Conservation (phyloP, 805 yeast species). For the Debaryomyces maramus region DNA sequence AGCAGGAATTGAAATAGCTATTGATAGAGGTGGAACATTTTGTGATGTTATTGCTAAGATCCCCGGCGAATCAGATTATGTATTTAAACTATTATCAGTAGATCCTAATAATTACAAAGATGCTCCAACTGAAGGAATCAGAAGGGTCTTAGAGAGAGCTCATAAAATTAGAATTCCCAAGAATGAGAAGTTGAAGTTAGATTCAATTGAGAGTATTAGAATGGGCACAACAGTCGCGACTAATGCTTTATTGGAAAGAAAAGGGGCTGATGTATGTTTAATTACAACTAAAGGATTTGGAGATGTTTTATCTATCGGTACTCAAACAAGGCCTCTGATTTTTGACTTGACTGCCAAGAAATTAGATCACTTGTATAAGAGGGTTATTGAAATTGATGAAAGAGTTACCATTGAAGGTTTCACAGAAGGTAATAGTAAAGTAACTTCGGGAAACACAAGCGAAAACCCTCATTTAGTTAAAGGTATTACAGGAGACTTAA, state of each 20-base stretch:
- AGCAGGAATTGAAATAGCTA: constrained; percentile 4
- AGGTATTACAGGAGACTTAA: constrained; percentile 34
- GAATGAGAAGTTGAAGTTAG: constrained; percentile 49
- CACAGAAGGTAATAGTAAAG: constrained; percentile 55
- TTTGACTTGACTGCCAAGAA: constrained; percentile 78
- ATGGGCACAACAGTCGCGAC: constrained; percentile 98
- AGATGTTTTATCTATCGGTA: constrained; percentile 82
- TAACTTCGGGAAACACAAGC: constrained; percentile 5
- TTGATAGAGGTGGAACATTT: constrained; percentile 75
- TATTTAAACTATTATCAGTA: constrained; percentile 75
- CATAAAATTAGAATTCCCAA: constrained; percentile 51
- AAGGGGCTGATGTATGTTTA: constrained; percentile 86
- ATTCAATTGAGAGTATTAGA: constrained; percentile 64
- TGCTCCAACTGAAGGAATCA: constrained; percentile 87
- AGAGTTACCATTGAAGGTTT: constrained; percentile 77
- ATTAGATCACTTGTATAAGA: constrained; percentile 68
- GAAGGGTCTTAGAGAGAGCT: constrained; percentile 65
- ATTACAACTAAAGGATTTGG: constrained; percentile 86
- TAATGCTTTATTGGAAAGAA: constrained; percentile 87
- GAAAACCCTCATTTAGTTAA: constrained; percentile 36
- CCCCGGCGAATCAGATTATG: constrained; percentile 53
- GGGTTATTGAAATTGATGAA: constrained; percentile 85
- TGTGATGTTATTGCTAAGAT: constrained; percentile 59
- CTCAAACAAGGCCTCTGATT: constrained; percentile 87
- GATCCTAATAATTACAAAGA: constrained; percentile 82